Evolutionary conservation across 2,329 filamentous ascomycete species (phyloP).

Genomic region (Davidsoniella australis): DNA sequence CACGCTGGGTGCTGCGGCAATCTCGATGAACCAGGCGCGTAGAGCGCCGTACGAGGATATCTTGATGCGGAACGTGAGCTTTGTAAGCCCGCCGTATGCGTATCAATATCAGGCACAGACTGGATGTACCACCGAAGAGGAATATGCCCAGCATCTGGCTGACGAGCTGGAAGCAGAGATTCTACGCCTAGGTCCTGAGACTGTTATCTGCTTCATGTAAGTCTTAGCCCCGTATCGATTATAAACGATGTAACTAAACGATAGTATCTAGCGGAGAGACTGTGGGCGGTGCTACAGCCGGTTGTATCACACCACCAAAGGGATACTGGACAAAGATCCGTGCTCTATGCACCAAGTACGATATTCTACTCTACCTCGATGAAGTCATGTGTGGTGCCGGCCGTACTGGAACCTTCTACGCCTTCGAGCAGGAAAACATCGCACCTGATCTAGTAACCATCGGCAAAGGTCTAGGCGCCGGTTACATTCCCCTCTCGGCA

Average conservation of each 20-base stretch:
- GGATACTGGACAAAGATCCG: conserved; percentile 40
- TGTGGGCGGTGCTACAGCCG: neutral
- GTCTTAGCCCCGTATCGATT: neutral
- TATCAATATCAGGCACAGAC: conserved; percentile 15
- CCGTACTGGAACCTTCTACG: conserved; percentile 42
- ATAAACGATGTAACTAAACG: conserved; percentile 10
- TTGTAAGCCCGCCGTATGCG: conserved; percentile 1
- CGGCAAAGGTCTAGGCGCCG: conserved; percentile 41
- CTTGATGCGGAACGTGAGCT: conserved; percentile 12
- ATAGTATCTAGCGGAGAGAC: conserved; percentile 24
- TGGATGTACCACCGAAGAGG: conserved; percentile 21
- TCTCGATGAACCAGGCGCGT: conserved; percentile 19
- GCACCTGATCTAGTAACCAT: conserved; percentile 40
- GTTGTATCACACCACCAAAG: conserved; percentile 30
- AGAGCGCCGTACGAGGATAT: conserved; percentile 19
- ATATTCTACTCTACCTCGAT: conserved; percentile 37
- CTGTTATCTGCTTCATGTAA: conserved; percentile 18
- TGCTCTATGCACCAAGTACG: conserved; percentile 35
- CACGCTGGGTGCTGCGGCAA: conserved; percentile 28
- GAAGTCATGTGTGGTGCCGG: conserved; percentile 56
- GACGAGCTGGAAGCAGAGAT: conserved; percentile 32
- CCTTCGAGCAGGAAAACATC: conserved; percentile 39
- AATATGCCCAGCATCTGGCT: conserved; percentile 25
- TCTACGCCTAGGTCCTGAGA: conserved; percentile 26
- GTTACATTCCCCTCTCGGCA: conserved; percentile 37